Percentiles rank a stretch among this genome's conserved stretches.
Evolutionary conservation across 495 filamentous ascomycete genomes (phyloP).

Genomic region (Hyaloscypha finlandica): DNA sequence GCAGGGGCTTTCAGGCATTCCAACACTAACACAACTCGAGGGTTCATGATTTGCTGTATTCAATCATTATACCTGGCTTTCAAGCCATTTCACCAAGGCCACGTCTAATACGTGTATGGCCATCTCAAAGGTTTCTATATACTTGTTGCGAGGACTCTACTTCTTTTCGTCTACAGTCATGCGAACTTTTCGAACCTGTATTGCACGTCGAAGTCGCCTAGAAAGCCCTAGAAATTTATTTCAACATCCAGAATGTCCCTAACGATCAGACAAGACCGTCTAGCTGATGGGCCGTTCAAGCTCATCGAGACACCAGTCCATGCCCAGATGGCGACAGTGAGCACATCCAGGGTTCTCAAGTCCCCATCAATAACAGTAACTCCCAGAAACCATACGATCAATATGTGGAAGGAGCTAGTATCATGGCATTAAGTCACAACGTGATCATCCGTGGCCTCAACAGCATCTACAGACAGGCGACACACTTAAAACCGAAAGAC

Average conservation of each 20-base stretch:
- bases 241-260: constrained; percentile 1
- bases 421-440: constrained; percentile 50
- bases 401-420: constrained; percentile 33
- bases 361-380: not conserved
- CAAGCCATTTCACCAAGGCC: not conserved
- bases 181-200: not conserved
- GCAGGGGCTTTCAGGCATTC: not conserved
- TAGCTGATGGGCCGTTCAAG: constrained; percentile 33
- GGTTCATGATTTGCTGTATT: not conserved
- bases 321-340: constrained; percentile 26
- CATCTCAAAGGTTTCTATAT: not conserved
- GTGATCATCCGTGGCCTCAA: constrained; percentile 49
- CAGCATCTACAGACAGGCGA: constrained; percentile 47
- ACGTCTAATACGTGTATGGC: not conserved
- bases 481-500: constrained; percentile 34
- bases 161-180: not conserved
- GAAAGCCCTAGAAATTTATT: not conserved
- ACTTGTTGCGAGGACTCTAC: not conserved
- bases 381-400: constrained; percentile 12
- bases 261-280: not conserved
- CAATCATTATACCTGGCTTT: not conserved
- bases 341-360: not conserved
- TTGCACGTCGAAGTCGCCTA: not conserved
- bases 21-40: not conserved
- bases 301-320: constrained; percentile 37